Conservation (phyloP, 805 yeast genomes). For the Zygotorulaspora danielsina region DNA sequence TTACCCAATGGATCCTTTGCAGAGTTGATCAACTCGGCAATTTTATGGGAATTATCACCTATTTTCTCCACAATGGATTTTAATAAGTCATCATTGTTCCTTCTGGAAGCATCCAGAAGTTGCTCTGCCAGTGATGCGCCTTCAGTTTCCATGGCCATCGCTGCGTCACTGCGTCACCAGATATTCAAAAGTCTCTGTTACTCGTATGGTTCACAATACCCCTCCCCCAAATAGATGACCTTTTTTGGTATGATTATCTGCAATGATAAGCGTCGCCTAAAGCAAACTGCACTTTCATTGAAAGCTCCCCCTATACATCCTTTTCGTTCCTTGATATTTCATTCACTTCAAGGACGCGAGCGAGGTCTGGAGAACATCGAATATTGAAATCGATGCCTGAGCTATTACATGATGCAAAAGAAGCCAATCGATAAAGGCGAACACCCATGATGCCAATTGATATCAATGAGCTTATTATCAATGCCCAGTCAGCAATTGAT, state of each 20-base stretch:
- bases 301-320: background rate
- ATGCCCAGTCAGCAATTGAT: constrained; percentile 47
- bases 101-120: constrained; percentile 78
- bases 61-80: constrained; percentile 48
- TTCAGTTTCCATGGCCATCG: constrained; percentile 35
- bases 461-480: constrained; percentile 23
- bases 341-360: background rate
- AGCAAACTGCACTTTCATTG: background rate
- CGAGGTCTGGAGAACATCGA: background rate
- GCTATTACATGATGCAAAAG: too few relatives aligned
- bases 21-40: constrained; percentile 56
- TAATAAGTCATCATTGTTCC: constrained; percentile 79
- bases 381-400: constrained; percentile 2
- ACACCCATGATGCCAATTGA: constrained; percentile 8
- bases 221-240: background rate
- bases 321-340: background rate
- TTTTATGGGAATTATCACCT: constrained; percentile 31
- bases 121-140: constrained; percentile 82
- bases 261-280: background rate
- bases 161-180: too few relatives aligned
- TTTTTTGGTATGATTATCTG: background rate
- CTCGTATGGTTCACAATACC: too few relatives aligned
- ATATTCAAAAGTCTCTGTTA: background rate
- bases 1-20: constrained; percentile 76
- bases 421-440: too few relatives aligned